These are phyloP conservation scores for Candida xiaguanensis DNA, from an alignment of 805 yeast species.

Conservation along the genomic window DNA sequence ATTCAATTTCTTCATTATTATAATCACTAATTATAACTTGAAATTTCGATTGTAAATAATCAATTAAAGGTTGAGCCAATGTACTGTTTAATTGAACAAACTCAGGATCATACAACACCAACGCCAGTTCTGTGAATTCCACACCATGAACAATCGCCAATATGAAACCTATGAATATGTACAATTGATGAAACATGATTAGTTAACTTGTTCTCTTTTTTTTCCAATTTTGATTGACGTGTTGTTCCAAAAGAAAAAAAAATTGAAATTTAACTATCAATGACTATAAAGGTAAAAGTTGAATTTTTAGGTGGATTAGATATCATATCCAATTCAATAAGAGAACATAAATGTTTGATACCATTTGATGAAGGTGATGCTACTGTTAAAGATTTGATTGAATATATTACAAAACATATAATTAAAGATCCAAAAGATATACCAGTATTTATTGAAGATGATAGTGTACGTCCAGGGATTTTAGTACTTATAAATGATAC, in stretches of 20 bases:
- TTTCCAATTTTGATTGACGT: neutral
- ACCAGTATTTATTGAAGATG: slow-evolving; percentile 79
- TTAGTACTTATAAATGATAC: slow-evolving; percentile 88
- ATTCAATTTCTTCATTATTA: slow-evolving; percentile 17
- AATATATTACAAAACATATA: slow-evolving; percentile 49
- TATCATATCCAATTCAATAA: slow-evolving; percentile 60
- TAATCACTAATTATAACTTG: slow-evolving; percentile 21
- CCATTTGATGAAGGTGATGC: slow-evolving; percentile 43
- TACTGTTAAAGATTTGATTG: slow-evolving; percentile 50
- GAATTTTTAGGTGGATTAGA: slow-evolving; percentile 77
- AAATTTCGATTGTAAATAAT: slow-evolving; percentile 17
- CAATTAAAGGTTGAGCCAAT: slow-evolving; percentile 15
- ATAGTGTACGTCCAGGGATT: slow-evolving; percentile 84
- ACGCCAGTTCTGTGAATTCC: slow-evolving; percentile 14
- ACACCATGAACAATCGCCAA: slow-evolving; percentile 11
- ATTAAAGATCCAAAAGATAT: slow-evolving; percentile 59
- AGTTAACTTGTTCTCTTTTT: too few relatives aligned
- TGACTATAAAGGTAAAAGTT: slow-evolving; percentile 35
- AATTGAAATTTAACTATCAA: slow-evolving; percentile 4
- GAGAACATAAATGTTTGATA: slow-evolving; percentile 47
- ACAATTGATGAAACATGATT: slow-evolving; percentile 7
- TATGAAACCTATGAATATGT: slow-evolving; percentile 3
- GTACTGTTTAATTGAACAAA: slow-evolving; percentile 17
- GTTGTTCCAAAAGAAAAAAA: slow-evolving; percentile 3
- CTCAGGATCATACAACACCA: slow-evolving; percentile 33